Evolutionary conservation across 1,284 basidiomycete species (phyloP).

Genomic region (Coriolopsis trogii): DNA sequence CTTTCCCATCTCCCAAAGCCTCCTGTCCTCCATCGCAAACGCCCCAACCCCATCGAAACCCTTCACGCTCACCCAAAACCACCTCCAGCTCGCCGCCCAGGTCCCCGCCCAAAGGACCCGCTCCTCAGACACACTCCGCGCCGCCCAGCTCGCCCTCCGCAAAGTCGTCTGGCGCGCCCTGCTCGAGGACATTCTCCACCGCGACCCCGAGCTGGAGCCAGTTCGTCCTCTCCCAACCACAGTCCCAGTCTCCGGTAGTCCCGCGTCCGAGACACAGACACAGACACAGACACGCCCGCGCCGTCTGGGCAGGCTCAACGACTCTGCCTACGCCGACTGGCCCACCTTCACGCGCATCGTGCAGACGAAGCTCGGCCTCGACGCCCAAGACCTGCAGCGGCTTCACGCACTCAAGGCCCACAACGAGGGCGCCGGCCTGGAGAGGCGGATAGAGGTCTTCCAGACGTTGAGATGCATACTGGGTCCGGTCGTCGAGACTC

Average conservation of each 20-base stretch:
- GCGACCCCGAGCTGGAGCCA: background rate
- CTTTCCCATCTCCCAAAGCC: conserved; percentile 39
- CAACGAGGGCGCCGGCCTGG: too few relatives aligned
- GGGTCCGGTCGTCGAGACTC: conserved; percentile 44
- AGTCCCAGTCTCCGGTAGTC: background rate
- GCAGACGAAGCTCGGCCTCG: conserved; percentile 29
- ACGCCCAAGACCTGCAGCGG: background rate
- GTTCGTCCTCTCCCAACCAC: too few relatives aligned
- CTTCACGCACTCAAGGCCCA: too few relatives aligned
- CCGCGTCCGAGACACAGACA: background rate
- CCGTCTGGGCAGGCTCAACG: conserved; percentile 39
- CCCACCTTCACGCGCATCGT: conserved; percentile 33
- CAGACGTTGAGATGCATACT: conserved; percentile 43
- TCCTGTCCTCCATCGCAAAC: conserved; percentile 3
- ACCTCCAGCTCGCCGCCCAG: conserved; percentile 60
- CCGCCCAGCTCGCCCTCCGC: conserved; percentile 49
- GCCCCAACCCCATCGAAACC: too few relatives aligned
- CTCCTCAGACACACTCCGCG: conserved; percentile 24
- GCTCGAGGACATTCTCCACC: conserved; percentile 26
- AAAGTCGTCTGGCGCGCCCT: conserved; percentile 72
- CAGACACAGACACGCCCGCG: background rate
- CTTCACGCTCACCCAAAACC: conserved; percentile 37
- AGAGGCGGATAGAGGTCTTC: conserved; percentile 39
- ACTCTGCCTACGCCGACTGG: conserved; percentile 38
- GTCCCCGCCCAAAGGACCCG: conserved; percentile 45